Conservation (phyloP, 345 rosid species). For the Capsella bursapastoris region DNA sequence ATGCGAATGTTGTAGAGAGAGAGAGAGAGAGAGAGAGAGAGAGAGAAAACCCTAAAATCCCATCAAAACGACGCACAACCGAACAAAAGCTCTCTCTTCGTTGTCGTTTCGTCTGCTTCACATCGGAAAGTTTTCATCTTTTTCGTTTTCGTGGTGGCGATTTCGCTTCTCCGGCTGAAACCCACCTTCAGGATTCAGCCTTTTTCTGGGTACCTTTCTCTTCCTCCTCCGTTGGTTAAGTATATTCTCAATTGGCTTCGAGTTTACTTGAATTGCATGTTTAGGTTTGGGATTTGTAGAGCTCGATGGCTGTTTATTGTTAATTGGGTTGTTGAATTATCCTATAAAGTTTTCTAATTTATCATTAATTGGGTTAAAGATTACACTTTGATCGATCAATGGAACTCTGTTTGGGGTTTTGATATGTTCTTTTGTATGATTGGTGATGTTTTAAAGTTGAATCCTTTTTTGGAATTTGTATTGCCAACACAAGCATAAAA, state of each 20-base stretch:
- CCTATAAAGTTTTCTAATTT: constrained; percentile 1
- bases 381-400: background rate
- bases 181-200: constrained; percentile 9
- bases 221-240: background rate
- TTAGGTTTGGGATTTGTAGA: background rate
- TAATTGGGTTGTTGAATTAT: background rate
- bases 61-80: background rate
- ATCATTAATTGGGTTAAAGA: background rate
- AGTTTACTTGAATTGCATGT: constrained; percentile 4
- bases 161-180: constrained; percentile 12
- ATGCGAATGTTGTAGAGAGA: no score
- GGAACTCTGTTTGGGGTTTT: background rate
- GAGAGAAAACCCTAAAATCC: background rate
- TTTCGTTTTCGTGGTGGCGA: constrained; percentile 10
- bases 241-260: background rate
- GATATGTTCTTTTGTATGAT: background rate
- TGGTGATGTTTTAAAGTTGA: background rate
- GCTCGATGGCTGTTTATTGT: background rate
- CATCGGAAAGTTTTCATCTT: constrained; percentile 18
- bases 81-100: background rate
- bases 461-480: background rate
- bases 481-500: background rate
- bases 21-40: no score
- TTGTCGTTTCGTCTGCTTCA: constrained; percentile 14
- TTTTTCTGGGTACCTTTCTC: constrained; percentile 5